Conservation (phyloP, 371 early-diverging fungal genomes). For the Parasitella parasitica region DNA sequence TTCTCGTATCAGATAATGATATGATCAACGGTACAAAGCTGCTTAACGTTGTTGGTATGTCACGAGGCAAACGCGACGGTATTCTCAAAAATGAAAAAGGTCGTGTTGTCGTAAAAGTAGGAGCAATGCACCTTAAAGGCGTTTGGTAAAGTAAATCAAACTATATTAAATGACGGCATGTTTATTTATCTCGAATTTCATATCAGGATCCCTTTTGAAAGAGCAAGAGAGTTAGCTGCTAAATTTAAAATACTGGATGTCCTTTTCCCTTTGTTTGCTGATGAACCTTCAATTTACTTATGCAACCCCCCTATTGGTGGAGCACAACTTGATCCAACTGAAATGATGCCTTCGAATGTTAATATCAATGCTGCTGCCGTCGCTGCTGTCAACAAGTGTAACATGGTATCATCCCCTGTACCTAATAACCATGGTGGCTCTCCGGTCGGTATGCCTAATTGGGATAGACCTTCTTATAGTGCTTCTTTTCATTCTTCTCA, state of each 20-base stretch:
- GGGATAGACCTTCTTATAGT: conserved; percentile 11
- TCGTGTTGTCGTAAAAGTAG: conserved; percentile 81
- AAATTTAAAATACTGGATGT: conserved; percentile 71
- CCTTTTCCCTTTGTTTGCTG: conserved; percentile 75
- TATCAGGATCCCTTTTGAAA: conserved; percentile 60
- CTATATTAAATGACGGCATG: background rate
- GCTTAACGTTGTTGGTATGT: conserved; percentile 83
- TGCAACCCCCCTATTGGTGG: conserved; percentile 3
- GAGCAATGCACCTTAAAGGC: conserved; percentile 88
- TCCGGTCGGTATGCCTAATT: background rate
- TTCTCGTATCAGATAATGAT: conserved; percentile 67
- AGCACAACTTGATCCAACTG: background rate
- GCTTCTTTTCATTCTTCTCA: background rate
- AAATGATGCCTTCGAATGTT: background rate
- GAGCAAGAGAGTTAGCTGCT: conserved; percentile 70
- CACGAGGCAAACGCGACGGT: conserved; percentile 86
- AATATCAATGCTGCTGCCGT: background rate
- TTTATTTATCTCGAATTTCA: background rate
- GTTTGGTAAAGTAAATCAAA: conserved; percentile 62
- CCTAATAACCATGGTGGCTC: background rate
- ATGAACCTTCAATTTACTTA: conserved; percentile 56
- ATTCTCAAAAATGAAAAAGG: conserved; percentile 86
- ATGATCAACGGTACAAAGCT: conserved; percentile 90
- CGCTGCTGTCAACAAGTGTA: conserved; percentile 13
- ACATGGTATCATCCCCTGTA: conserved; percentile 4